phyloP scores from a whole-genome alignment of 2,329 filamentous ascomycete species.

The Aspergillus amoenus region DNA sequence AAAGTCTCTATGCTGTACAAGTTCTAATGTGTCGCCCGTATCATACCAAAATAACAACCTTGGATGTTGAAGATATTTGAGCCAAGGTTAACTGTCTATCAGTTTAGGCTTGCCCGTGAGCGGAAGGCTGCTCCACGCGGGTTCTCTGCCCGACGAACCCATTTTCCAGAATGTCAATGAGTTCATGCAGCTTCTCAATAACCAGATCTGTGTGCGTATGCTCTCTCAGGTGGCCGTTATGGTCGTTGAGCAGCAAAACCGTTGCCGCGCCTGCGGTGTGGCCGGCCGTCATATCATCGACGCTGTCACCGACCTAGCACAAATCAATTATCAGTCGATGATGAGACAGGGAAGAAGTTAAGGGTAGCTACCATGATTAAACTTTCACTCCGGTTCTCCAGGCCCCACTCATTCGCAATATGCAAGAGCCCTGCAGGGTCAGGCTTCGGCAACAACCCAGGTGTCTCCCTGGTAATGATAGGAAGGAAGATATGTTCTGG shows the following conservation, averaged over 20 bases:
- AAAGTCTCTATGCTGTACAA: constrained; percentile 1
- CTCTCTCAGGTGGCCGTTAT: constrained; percentile 67
- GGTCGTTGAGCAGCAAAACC: constrained; percentile 82
- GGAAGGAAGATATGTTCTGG: constrained; percentile 67
- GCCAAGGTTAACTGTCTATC: not conserved
- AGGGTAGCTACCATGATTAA: constrained; percentile 35
- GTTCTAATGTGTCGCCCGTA: not conserved
- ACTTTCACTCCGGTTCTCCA: constrained; percentile 49
- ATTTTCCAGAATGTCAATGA: constrained; percentile 71
- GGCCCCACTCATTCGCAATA: constrained; percentile 75
- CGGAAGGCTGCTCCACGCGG: constrained; percentile 18
- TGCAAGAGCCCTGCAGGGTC: constrained; percentile 83
- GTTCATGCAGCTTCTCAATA: constrained; percentile 70
- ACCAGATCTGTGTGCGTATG: constrained; percentile 77
- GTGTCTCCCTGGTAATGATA: constrained; percentile 77
- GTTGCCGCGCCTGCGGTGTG: constrained; percentile 81
- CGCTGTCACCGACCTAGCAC: constrained; percentile 64
- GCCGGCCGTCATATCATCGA: constrained; percentile 92
- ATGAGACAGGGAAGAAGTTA: not conserved
- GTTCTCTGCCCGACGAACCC: constrained; percentile 62
- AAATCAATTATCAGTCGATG: not conserved
- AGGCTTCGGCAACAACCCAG: constrained; percentile 70
- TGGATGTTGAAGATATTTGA: not conserved
- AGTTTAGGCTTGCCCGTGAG: constrained; percentile 8
- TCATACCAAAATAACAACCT: not conserved